Evolutionary conservation across 169 alveolate species (phyloP).

Genomic region (Plasmodium cynomolgi): DNA sequence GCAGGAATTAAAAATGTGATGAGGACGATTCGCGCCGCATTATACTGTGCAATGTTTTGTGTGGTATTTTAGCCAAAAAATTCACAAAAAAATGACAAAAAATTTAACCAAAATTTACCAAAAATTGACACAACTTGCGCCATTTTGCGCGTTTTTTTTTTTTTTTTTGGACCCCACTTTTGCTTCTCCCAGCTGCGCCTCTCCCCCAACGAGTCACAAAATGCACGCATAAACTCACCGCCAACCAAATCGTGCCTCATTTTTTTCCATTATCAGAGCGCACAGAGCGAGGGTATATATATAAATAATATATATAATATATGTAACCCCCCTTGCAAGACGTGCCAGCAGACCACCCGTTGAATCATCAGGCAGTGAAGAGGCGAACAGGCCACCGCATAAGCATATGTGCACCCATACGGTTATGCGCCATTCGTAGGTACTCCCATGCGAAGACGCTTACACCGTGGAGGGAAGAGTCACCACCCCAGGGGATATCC

Average conservation of each 20-base stretch:
- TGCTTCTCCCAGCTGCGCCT: background rate
- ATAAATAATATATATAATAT: background rate
- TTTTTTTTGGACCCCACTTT: background rate
- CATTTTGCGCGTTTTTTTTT: background rate
- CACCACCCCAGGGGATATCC: background rate
- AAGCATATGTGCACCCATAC: background rate
- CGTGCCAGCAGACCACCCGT: background rate
- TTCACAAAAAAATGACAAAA: background rate
- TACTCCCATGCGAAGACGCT: background rate
- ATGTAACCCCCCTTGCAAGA: background rate
- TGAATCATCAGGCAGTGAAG: background rate
- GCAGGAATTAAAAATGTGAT: background rate
- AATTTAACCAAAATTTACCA: background rate
- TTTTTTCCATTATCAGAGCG: background rate
- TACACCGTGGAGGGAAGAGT: background rate
- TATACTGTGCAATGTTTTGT: background rate
- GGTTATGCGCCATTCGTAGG: background rate
- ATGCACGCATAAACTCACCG: background rate
- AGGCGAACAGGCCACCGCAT: background rate
- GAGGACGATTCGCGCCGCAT: background rate
- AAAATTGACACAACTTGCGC: background rate
- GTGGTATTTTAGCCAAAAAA: background rate
- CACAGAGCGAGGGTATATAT: background rate
- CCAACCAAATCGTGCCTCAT: background rate
- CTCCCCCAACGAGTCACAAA: background rate